Evolutionary conservation across 495 filamentous ascomycete genomes (phyloP).

Genomic region (Amniculicola lignicola): DNA sequence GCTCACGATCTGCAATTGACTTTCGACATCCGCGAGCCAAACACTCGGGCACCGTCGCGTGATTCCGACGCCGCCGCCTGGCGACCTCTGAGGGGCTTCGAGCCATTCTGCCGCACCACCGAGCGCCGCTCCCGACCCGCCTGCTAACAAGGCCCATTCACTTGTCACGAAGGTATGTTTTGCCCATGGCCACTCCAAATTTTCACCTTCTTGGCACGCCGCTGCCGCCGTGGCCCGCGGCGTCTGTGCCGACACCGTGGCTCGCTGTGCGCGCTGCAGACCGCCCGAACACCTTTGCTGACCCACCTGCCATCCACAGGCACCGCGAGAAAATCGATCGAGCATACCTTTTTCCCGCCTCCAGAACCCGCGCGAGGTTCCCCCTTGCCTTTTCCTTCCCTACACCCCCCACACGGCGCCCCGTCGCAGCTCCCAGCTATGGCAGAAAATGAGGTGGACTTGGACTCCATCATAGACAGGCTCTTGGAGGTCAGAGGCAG

Average conservation of each 20-base stretch:
- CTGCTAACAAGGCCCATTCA: slow-evolving; percentile 1
- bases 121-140: slow-evolving; percentile 12
- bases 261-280: slow-evolving; percentile 13
- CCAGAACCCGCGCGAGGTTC: slow-evolving; percentile 26
- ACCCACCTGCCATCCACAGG: slow-evolving; percentile 7
- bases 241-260: slow-evolving; percentile 3
- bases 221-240: not conserved
- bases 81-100: slow-evolving; percentile 32
- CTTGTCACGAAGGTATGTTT: slow-evolving; percentile 24
- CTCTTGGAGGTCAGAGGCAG: slow-evolving; percentile 96
- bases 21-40: slow-evolving; percentile 1
- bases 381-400: slow-evolving; percentile 17
- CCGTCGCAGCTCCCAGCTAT: slow-evolving; percentile 53
- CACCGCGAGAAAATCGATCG: slow-evolving; percentile 13
- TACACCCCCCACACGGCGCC: slow-evolving; percentile 1
- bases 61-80: slow-evolving; percentile 28
- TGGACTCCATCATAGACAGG: slow-evolving; percentile 98
- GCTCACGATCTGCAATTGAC: slow-evolving; percentile 16
- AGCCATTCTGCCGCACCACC: slow-evolving; percentile 28
- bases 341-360: slow-evolving; percentile 1
- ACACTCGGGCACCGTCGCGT: slow-evolving; percentile 22
- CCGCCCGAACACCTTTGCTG: slow-evolving; percentile 2
- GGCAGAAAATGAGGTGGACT: slow-evolving; percentile 97
- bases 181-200: not conserved
- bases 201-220: slow-evolving; percentile 1